phyloP scores from a whole-genome alignment of 2,329 filamentous ascomycete genomes.

The Fusarium sp. region DNA sequence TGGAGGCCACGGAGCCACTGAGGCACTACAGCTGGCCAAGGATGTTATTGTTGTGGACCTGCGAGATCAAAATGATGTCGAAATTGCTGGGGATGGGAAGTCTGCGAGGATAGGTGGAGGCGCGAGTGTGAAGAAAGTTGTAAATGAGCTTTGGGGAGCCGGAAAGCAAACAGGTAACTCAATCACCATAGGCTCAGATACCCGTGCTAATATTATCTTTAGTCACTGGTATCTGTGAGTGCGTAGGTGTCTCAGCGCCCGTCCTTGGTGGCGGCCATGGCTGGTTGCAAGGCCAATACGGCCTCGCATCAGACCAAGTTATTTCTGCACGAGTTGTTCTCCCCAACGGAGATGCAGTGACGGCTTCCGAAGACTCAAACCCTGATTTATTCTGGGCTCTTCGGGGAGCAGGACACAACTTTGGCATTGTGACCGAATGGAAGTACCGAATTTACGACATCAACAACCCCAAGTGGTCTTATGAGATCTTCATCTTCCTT shows the following conservation, averaged over 20 bases:
- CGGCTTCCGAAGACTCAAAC: neutral
- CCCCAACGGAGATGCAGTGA: constrained; percentile 15
- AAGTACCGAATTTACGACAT: constrained; percentile 59
- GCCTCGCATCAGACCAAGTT: constrained; percentile 21
- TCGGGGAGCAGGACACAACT: constrained; percentile 63
- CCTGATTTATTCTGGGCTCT: constrained; percentile 54
- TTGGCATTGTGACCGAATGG: constrained; percentile 60
- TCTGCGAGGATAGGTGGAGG: constrained; percentile 13
- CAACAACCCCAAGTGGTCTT: constrained; percentile 49
- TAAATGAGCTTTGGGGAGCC: constrained; percentile 2
- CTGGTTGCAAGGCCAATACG: constrained; percentile 28
- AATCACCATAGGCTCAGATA: fast-evolving
- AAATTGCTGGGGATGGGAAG: neutral
- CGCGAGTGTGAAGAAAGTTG: constrained; percentile 16
- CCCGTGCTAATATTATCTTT: fast-evolving
- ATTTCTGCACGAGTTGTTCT: constrained; percentile 19
- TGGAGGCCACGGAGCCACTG: constrained; percentile 24
- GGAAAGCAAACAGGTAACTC: constrained; percentile 27
- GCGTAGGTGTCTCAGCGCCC: constrained; percentile 44
- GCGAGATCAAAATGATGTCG: neutral
- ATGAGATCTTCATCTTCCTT: constrained; percentile 52
- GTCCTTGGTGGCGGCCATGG: constrained; percentile 30
- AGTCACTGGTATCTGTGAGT: constrained; percentile 42
- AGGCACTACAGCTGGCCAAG: constrained; percentile 18
- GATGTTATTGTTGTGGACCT: constrained; percentile 20